phyloP scores from a whole-genome alignment of 768 basidiomycete species.

The Sporobolomyces roseus region DNA sequence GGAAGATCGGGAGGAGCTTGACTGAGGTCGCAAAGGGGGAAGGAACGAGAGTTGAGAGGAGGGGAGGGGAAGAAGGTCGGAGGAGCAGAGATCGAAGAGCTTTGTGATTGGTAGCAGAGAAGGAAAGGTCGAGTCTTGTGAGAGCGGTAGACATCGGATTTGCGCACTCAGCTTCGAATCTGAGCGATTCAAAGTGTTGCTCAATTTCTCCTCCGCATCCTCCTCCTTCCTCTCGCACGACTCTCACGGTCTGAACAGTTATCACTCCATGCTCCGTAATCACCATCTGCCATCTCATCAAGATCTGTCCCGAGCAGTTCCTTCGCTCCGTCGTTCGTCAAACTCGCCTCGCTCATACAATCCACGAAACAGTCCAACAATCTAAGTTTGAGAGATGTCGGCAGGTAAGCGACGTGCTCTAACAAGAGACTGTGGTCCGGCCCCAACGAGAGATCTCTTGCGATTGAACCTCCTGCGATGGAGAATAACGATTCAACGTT shows the following conservation, averaged over 20 bases:
- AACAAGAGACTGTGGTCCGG: constrained; percentile 1
- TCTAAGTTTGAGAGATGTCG: constrained; percentile 9
- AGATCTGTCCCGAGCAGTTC: constrained; percentile 10
- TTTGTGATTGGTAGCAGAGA: no score
- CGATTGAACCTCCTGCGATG: background rate
- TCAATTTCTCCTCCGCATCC: background rate
- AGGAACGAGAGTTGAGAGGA: no score
- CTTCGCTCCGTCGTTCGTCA: constrained; percentile 7
- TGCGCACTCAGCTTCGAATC: background rate
- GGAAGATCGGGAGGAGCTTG: constrained; percentile 17
- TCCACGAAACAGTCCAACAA: constrained; percentile 22
- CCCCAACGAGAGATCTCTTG: constrained; percentile 10
- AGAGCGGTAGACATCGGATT: background rate
- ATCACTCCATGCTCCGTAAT: background rate
- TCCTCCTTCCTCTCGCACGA: background rate
- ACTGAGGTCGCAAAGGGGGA: background rate
- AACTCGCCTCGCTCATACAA: background rate
- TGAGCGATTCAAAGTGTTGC: background rate
- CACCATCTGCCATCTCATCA: background rate
- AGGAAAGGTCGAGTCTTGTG: constrained; percentile 2
- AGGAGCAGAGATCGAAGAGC: no score
- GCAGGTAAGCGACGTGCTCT: constrained; percentile 22
- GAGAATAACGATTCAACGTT: no score
- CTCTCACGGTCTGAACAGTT: background rate
- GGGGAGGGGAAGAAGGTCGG: background rate